These are phyloP conservation scores for Alternaria triticimaculans DNA, from an alignment of 2,329 filamentous ascomycete species.

Conservation along the genomic window DNA sequence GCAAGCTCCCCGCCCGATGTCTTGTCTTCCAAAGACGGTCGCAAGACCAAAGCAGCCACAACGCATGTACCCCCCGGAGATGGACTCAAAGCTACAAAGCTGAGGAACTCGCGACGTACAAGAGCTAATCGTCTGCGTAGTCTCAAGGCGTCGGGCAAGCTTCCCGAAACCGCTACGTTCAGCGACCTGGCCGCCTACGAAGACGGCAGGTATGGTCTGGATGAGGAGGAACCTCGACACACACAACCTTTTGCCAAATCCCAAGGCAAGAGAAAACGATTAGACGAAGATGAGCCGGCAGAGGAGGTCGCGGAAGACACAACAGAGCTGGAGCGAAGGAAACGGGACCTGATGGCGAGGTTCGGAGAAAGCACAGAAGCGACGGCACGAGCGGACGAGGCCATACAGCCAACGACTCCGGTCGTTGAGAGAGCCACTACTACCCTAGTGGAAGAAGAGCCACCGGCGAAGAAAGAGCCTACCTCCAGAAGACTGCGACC, in stretches of 20 bases:
- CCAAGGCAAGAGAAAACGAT: slow-evolving; percentile 32
- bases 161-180: slow-evolving; percentile 60
- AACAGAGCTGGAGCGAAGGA: slow-evolving; percentile 29
- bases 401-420: neutral
- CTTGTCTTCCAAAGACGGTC: slow-evolving; percentile 25
- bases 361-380: slow-evolving; percentile 10
- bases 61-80: slow-evolving; percentile 52
- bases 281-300: slow-evolving; percentile 27
- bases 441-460: slow-evolving; percentile 1
- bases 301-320: slow-evolving; percentile 10
- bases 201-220: slow-evolving; percentile 31
- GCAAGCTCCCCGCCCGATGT: slow-evolving; percentile 38
- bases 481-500: slow-evolving; percentile 33
- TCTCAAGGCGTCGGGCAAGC: slow-evolving; percentile 61
- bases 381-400: slow-evolving; percentile 1
- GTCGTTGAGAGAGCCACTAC: neutral
- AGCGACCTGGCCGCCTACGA: slow-evolving; percentile 58
- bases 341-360: slow-evolving; percentile 31
- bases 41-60: slow-evolving; percentile 1
- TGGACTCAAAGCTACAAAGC: slow-evolving; percentile 60
- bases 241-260: slow-evolving; percentile 13
- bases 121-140: slow-evolving; percentile 57
- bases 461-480: slow-evolving; percentile 10
- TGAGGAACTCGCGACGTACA: slow-evolving; percentile 63
- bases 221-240: neutral